Conservation (phyloP, 352 stramenopile genomes). For the Aphanomyces euteiches region DNA sequence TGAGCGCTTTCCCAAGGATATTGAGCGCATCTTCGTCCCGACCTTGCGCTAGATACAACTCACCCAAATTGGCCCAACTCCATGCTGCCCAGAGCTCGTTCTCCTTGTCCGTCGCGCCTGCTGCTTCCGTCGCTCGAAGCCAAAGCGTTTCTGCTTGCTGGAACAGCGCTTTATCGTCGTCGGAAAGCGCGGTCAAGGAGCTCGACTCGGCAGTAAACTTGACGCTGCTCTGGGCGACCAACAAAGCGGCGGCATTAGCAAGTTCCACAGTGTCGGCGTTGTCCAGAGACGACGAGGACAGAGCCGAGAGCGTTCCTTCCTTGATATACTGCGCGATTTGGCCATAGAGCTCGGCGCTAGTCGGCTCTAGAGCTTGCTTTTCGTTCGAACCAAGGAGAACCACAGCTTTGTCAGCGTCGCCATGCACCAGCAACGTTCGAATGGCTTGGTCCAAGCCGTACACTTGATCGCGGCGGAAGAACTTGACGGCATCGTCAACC, state of each 20-base stretch:
- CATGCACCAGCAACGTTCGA: conserved; percentile 4
- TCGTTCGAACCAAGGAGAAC: neutral
- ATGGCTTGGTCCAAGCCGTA: conserved; percentile 20
- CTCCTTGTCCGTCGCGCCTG: neutral
- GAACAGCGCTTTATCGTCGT: neutral
- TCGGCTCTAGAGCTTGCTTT: neutral
- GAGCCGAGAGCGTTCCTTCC: neutral
- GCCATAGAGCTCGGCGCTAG: neutral
- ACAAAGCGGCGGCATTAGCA: neutral
- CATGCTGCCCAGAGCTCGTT: too few species aligned
- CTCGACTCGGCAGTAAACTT: neutral
- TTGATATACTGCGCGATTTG: neutral
- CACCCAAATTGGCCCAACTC: conserved; percentile 5
- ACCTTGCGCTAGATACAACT: conserved; percentile 16
- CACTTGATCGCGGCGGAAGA: conserved; percentile 9
- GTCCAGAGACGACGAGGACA: neutral
- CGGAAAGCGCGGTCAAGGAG: neutral
- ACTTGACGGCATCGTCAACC: neutral
- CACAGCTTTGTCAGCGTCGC: neutral
- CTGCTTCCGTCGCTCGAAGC: neutral
- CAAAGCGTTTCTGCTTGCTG: neutral
- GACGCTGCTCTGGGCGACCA: neutral
- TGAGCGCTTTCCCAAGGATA: conserved; percentile 15
- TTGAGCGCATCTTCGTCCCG: conserved; percentile 20
- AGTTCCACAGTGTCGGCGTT: neutral